Conservation (phyloP, 495 filamentous ascomycete genomes). For the Tirmania nivea region DNA sequence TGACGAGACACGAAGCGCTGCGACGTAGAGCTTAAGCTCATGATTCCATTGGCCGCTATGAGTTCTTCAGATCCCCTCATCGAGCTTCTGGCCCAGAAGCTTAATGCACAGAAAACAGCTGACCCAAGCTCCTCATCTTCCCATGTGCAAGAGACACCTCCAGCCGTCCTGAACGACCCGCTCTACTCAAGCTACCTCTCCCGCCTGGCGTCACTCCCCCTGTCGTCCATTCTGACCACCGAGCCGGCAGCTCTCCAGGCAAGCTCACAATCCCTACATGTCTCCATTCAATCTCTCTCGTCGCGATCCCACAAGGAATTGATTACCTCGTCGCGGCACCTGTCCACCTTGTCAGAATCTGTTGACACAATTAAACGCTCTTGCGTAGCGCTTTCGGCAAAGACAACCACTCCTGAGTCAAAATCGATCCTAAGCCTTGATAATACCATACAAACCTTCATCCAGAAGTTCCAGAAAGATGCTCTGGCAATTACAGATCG, state of each 20-base stretch:
- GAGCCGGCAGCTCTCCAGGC: constrained; percentile 68
- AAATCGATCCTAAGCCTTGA: constrained; percentile 35
- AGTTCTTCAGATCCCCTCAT: constrained; percentile 38
- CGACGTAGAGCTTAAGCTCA: too few species aligned
- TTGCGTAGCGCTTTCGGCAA: constrained; percentile 33
- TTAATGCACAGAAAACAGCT: constrained; percentile 8
- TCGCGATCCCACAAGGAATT: constrained; percentile 81
- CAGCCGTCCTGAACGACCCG: constrained; percentile 11
- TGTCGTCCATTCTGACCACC: constrained; percentile 44
- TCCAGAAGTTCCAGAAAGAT: constrained; percentile 49
- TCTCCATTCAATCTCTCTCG: constrained; percentile 71
- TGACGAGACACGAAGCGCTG: too few species aligned
- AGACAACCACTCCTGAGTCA: constrained; percentile 38
- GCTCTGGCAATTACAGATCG: constrained; percentile 44
- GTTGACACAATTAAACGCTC: constrained; percentile 46
- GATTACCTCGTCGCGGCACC: constrained; percentile 54
- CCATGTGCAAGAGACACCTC: too few species aligned
- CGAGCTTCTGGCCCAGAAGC: constrained; percentile 46
- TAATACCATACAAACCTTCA: constrained; percentile 53
- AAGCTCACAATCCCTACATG: constrained; percentile 55
- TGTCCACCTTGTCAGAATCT: constrained; percentile 43
- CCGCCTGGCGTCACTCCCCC: constrained; percentile 54
- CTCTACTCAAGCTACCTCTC: constrained; percentile 46
- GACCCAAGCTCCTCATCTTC: too few species aligned
- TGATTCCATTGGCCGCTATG: too few species aligned